Percentiles rank a stretch among this genome's conserved stretches.
These are phyloP conservation scores for Tetracladium marchalianum DNA, from an alignment of 495 filamentous ascomycete species.

Conservation along the genomic window DNA sequence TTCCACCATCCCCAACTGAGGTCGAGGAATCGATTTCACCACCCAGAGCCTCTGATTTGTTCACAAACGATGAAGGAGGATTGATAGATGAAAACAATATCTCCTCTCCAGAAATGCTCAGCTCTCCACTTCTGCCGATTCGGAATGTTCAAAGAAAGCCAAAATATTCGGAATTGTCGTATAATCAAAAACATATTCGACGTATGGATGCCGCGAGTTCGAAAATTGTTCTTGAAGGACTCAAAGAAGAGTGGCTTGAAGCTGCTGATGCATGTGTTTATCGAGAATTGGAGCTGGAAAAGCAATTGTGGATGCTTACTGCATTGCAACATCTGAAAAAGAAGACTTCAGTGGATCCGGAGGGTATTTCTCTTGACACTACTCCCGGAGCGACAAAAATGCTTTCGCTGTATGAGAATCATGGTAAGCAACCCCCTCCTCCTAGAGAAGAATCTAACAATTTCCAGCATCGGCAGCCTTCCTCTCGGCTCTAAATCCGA, in stretches of 20 bases:
- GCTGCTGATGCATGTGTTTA: constrained; percentile 25
- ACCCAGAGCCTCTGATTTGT: background rate
- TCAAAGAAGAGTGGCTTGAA: constrained; percentile 32
- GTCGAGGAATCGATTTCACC: background rate
- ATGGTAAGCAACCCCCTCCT: constrained; percentile 9
- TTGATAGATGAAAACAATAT: background rate
- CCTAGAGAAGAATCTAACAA: background rate
- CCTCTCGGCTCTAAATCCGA: constrained; percentile 7
- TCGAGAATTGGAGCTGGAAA: constrained; percentile 16
- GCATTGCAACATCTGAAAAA: constrained; percentile 5
- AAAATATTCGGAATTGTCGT: constrained; percentile 3
- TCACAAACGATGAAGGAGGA: background rate
- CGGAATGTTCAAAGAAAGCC: background rate
- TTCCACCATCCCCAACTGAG: background rate
- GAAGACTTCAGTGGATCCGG: background rate
- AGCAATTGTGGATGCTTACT: constrained; percentile 18
- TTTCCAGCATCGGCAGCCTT: constrained; percentile 11
- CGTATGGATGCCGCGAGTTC: constrained; percentile 33
- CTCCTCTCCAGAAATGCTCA: too few species aligned
- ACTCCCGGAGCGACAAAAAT: constrained; percentile 4
- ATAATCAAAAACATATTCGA: constrained; percentile 28
- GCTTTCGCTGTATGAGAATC: constrained; percentile 17
- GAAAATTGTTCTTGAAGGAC: constrained; percentile 31
- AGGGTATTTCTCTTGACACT: background rate
- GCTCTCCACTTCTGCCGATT: too few species aligned